phyloP scores from a whole-genome alignment of 2,329 filamentous ascomycete species.

The Amylocarpus encephaloides region DNA sequence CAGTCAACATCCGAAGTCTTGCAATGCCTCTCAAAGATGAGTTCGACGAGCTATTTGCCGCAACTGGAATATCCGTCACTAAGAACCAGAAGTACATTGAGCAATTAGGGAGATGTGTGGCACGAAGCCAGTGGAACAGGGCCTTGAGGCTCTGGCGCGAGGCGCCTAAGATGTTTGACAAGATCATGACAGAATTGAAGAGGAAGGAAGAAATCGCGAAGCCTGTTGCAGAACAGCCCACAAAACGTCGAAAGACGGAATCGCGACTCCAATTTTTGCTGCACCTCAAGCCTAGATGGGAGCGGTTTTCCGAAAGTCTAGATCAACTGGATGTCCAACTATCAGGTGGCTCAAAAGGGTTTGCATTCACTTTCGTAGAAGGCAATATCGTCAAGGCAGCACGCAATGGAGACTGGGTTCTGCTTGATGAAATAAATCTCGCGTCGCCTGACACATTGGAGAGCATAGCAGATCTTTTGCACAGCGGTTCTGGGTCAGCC shows the following conservation, averaged over 20 bases:
- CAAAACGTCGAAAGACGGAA: slow-evolving; percentile 62
- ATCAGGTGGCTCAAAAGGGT: slow-evolving; percentile 62
- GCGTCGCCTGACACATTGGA: slow-evolving; percentile 93
- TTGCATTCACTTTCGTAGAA: slow-evolving; percentile 94
- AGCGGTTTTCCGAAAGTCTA: slow-evolving; percentile 67
- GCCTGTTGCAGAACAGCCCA: slow-evolving; percentile 50
- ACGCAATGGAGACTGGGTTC: slow-evolving; percentile 91
- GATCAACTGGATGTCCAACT: slow-evolving; percentile 77
- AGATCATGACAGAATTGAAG: slow-evolving; percentile 53
- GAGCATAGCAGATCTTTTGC: slow-evolving; percentile 81
- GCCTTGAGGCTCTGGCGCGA: slow-evolving; percentile 83
- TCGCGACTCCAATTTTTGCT: slow-evolving; percentile 60
- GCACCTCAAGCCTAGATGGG: slow-evolving; percentile 64
- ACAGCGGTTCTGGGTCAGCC: slow-evolving; percentile 60
- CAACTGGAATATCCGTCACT: slow-evolving; percentile 75
- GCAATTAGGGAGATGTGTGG: slow-evolving; percentile 70
- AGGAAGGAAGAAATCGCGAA: slow-evolving; percentile 35
- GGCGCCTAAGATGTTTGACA: slow-evolving; percentile 79
- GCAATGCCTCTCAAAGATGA: slow-evolving; percentile 88
- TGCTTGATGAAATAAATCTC: slow-evolving; percentile 95
- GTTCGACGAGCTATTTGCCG: slow-evolving; percentile 82
- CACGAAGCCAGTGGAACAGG: slow-evolving; percentile 80
- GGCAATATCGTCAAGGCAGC: slow-evolving; percentile 95
- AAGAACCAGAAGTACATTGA: slow-evolving; percentile 86
- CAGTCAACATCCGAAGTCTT: slow-evolving; percentile 81